Base-by-base conservation (phyloP, 2,329 filamentous ascomycete species). In the Aspergillus luchuensis region DNA sequence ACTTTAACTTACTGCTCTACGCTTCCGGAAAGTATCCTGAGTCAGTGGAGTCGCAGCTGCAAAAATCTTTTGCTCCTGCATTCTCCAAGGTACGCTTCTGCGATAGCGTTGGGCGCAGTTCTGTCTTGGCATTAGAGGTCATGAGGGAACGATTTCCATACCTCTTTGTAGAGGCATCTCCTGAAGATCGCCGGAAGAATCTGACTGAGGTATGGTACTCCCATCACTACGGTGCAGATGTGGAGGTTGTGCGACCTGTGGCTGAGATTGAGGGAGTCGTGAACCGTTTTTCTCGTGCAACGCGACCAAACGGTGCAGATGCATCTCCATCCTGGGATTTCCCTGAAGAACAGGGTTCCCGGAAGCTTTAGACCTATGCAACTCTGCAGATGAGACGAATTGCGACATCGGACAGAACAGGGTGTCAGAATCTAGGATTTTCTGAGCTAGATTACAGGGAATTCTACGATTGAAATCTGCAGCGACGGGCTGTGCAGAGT, bases 201-300 rank as follows among this genome's bases (percentile, higher is more conserved):
- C 33, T 36, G 33, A 39, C 28, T 2, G 49, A 52, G 28, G 21
- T 19, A 2, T 52, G 30, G 30, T 52, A 52, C 10, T 52, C 49
- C 8, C 55, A 54, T 23, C 57, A 45, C 11, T 64, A 57, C 15
- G 47, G 33, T 0, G 50, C 54, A 1, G 60, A 64, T 0, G 59
- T 62, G 17, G 62, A 64, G 15, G 60, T 64, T 38, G 62, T 62
- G 3, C 33, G 21, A 48, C 60, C 62, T 8, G 47, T 64, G 17
- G 57, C 50, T 28, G 39, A 62, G 15, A 58, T 64, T 15, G 59
- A 64, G 8, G 62, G 59, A 2, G 54, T 64, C 23, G 55, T 60
- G 11, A 60, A 60, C 33, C 33, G 47, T 10, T 64, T 64, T 28
- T 17, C 28, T 23, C 43, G 62, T 8, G 62, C 59, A 17, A 64